Base-by-base conservation (phyloP, 2,329 filamentous ascomycete genomes). In the Colletotrichum lupini region DNA sequence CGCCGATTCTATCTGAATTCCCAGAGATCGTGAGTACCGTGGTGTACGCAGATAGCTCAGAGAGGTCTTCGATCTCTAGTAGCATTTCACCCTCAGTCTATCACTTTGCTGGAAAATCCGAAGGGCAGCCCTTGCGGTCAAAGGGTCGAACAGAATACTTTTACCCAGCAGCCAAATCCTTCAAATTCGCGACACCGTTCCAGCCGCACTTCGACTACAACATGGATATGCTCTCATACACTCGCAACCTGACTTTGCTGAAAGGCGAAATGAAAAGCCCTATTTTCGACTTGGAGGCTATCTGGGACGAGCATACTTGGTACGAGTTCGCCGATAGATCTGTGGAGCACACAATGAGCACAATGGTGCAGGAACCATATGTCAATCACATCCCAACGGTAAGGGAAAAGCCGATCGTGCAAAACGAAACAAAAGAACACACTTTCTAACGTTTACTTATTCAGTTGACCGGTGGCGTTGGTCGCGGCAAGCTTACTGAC, bases 351-450 rank as follows among this genome's bases (percentile, higher is more conserved):
- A 95, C 93, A 0, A 95, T 95, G 93, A 87, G 86, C 19, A 95
- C 93, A 0, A 95, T 95, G 93, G 92, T 95, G 1, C 86, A 91
- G 57, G 90, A 94, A 79, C 93, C 93, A 2, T 95, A 95, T 77
- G 93, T 95, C 1, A 95, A 95, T 78, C 92, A 95, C 78, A 86
- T 95, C 2, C 92, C 93, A 0, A 94, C 92, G 0, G 67, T 68
- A 5, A 49, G 42, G 8, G 4, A 49, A 9, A n/a, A 3, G 5
- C 19, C 42, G 8, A n/a, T 49, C 42, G 19, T 49, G 16, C 3
- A 49, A 4, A 22, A 4, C 8, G 42, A 22, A 49, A n/a, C 4
- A 9, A 9, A 22, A 49, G 8, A 22, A n/a, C 19, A 22, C 7
- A n/a, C 8, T 49, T 11, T n/a, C 19, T 49, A 22, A 49, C 42